Conservation (phyloP, 2,329 filamentous ascomycete species). For the Thermothelomyces thermophilus region DNA sequence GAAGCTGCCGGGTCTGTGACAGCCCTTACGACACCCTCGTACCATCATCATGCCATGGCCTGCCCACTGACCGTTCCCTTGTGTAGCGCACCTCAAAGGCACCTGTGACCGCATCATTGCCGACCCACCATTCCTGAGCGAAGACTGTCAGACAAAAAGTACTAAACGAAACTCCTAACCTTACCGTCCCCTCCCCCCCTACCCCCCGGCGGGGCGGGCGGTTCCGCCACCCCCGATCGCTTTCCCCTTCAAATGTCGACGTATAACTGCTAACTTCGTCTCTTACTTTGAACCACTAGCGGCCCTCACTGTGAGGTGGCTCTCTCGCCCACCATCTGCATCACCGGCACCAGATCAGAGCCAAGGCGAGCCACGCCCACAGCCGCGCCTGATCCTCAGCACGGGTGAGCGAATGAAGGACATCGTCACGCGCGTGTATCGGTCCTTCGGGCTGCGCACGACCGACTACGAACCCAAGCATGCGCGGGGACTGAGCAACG, state of each 20-base stretch:
- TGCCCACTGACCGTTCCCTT: neutral
- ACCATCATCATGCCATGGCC: no score
- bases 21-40: neutral
- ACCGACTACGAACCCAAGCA: slow-evolving; percentile 66
- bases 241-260: no score
- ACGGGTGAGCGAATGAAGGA: slow-evolving; percentile 71
- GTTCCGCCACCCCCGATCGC: no score
- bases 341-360: neutral
- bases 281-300: slow-evolving; percentile 34
- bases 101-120: slow-evolving; percentile 62
- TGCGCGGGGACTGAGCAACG: slow-evolving; percentile 68
- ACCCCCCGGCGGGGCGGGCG: no score
- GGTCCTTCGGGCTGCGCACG: slow-evolving; percentile 52
- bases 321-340: slow-evolving; percentile 49
- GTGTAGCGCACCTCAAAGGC: slow-evolving; percentile 50
- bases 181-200: no score
- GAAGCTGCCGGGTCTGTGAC: slow-evolving; percentile 49
- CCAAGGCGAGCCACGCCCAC: no score
- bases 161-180: slow-evolving; percentile 16
- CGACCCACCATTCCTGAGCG: slow-evolving; percentile 73
- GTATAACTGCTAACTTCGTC: no score
- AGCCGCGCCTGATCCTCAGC: slow-evolving; percentile 47
- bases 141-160: slow-evolving; percentile 77
- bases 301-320: slow-evolving; percentile 68
- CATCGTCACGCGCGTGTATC: slow-evolving; percentile 61